phyloP scores from a whole-genome alignment of 305 asterid genomes.

The Rubia peregrina region DNA sequence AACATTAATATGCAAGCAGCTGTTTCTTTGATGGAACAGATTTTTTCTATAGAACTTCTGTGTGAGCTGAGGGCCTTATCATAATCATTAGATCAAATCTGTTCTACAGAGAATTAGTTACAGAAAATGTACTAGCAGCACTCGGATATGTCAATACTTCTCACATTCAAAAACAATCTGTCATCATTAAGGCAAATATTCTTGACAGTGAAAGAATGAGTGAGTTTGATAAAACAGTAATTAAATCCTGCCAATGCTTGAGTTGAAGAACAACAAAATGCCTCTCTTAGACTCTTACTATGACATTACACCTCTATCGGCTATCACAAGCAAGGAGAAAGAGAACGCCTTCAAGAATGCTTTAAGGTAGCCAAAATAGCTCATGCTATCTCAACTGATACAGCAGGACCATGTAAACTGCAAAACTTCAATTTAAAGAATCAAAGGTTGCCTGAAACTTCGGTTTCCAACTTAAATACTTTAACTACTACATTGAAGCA shows the following conservation, averaged over 20 bases:
- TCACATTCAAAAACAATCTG: neutral
- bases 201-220: neutral
- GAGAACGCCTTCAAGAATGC: neutral
- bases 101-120: neutral
- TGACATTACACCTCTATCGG: neutral
- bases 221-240: neutral
- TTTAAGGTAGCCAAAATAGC: neutral
- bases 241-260: neutral
- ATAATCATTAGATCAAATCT: neutral
- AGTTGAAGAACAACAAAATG: neutral
- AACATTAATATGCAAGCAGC: neutral
- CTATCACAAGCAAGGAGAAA: neutral
- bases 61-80: neutral
- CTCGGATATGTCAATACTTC: neutral
- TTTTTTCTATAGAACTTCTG: neutral
- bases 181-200: neutral
- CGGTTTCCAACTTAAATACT: neutral
- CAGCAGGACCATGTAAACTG: neutral
- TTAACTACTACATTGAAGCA: neutral
- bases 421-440: neutral
- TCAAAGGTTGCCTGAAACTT: neutral
- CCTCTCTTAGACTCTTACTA: neutral
- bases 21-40: neutral
- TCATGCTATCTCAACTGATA: neutral
- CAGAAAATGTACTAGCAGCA: neutral